A percentile compares a stretch with the other conserved stretches of the same genome.
Conservation (phyloP, 2,329 filamentous ascomycete species). For the Diaporthe sp. region DNA sequence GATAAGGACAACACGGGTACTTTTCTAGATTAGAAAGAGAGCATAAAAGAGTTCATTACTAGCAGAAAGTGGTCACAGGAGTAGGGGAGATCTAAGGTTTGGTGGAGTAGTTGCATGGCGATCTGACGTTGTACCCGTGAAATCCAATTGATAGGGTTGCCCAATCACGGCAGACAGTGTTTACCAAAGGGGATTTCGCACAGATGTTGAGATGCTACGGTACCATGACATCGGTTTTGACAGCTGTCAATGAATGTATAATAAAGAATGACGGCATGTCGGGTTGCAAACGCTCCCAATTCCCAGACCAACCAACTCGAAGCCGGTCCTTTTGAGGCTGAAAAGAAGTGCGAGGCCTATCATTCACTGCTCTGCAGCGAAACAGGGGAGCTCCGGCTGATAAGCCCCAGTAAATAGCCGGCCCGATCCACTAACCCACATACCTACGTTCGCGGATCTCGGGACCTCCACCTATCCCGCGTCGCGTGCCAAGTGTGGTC, state of each 20-base stretch:
- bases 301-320: not conserved
- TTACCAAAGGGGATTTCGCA: not conserved
- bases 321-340: not conserved
- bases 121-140: slow-evolving; percentile 5
- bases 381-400: not conserved
- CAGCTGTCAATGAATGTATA: not conserved
- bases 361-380: not conserved
- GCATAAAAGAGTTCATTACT: not conserved
- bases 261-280: not conserved
- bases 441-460: not conserved
- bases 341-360: not conserved
- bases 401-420: slow-evolving; percentile 33
- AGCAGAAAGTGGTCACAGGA: not conserved
- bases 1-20: not conserved
- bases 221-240: not conserved
- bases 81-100: not conserved
- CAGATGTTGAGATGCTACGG: not conserved
- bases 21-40: not conserved
- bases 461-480: slow-evolving; percentile 25
- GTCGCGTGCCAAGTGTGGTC: slow-evolving; percentile 5
- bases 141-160: not conserved
- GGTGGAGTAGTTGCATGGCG: not conserved
- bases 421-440: slow-evolving; percentile 26
- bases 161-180: not conserved
- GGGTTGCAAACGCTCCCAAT: not conserved